Base-by-base conservation (phyloP, 768 basidiomycete species). In the Phlebiopsis flavidoalba region DNA sequence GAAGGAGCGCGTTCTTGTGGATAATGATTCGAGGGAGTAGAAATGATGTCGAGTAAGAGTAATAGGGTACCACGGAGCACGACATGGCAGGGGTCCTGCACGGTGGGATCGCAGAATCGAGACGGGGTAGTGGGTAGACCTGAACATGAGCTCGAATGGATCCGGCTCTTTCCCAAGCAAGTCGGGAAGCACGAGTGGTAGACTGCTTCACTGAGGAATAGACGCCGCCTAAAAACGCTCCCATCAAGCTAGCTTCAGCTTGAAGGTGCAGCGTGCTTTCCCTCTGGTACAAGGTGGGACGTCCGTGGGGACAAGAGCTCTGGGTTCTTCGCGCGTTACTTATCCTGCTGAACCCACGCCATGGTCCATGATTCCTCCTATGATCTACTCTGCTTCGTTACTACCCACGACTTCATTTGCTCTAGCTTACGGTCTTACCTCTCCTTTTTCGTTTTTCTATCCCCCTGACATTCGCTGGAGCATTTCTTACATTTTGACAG, bases 401-500 rank as follows among this genome's bases (percentile, higher is more conserved):
- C 71, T 88, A 7, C 72, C 79, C 47, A 75, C 81, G 8, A 75
- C 79, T 21, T 69, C 82, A 4, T 83, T 81, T 66, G 69, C 77
- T 24, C 77, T 88, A 33, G 79, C 79, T 45, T 88, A 88, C 67
- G n/a, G 66, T 80, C 35, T 66, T 88, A 26, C 86, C 86, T 54
- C 74, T 90, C n/a, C 74, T 89, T 35, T n/a, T 69, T 83, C 3
- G 60, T 84, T 5, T 84, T 5, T 88, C 87, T 10, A 54, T 85
- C 45, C 61, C 83, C 22, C 74, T 86, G 40, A 82, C 81, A 7
- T 85, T 88, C 67, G 75, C 85, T n/a, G 87, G 88, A n/a, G 79
- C 86, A 2, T 89, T 90, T 70, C 74, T 89, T 21, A 88, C 81
- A 17, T 79, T 6, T 90, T 53, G 87, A 89, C 67, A 84, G 88